Evolutionary conservation across 495 filamentous ascomycete species (phyloP), one percentile per base, ranked within the genome.

Genomic region (Staphylotrichum tortipilum): DNA sequence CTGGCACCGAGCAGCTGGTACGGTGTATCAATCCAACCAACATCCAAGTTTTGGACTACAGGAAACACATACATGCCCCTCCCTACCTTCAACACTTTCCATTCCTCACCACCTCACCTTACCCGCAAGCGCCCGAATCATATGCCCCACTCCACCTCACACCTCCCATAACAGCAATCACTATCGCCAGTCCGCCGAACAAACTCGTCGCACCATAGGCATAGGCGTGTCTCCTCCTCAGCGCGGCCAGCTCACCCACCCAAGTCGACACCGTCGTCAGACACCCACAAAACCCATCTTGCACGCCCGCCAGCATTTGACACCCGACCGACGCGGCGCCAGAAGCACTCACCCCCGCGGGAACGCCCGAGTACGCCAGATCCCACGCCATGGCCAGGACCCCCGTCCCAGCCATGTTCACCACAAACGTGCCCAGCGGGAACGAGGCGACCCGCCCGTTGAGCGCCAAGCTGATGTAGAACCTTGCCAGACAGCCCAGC

Each of bases 261-360:
- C 89, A 95, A 5, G 90, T 96, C 57, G 84, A 89, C n/a, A 97
- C 80, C 9, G 91, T 97, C 10, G 90, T 95, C 59, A 88, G 68
- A 54, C 84, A 83, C 8, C 91, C 91, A 63, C 90, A 95, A 58
- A 95, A 94, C 41, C 91, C 91, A 71, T 96, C 90, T 69, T 84
- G 77, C 21, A 94, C 68, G 6, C 89, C 90, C 61, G 87, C 83
- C 55, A 94, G 62, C 3, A 94, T 80, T 72, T 90, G 86, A 60
- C 89, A 92, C 22, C 81, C 80, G 29, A 78, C 76, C 62, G 62
- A n/a, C n/a, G n/a, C n/a, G n/a, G n/a, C n/a, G n/a, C n/a, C n/a
- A n/a, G n/a, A n/a, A n/a, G n/a, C 15, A 66, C 7, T 24, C 72
- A 71, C 6, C 72, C 79, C 19, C 14, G 14, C 33, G 1, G 26